Evolutionary conservation across 768 basidiomycete genomes (phyloP), one percentile per base, ranked within the genome.

Genomic region (Coprinopsis marcescibilis): DNA sequence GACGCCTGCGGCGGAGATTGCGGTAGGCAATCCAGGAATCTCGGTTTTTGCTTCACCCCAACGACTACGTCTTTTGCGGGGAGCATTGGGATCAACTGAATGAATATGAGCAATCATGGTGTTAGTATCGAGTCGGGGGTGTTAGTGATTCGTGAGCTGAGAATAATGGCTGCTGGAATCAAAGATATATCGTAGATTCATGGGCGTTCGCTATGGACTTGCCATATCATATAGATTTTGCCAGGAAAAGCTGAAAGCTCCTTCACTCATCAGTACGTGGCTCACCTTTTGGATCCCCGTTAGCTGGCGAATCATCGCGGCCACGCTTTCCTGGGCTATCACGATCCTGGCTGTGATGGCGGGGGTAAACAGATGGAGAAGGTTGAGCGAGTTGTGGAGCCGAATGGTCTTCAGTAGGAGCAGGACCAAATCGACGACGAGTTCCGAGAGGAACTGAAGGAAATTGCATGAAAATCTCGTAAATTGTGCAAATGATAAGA

Each of bases 1-100:
- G 43, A 99, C 92, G 51, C 95, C 93, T 37, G 87, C 83, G 35
- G 89, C 86, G 54, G 84, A 86, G 54, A 99, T 94, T 37, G 93
- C 92, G 35, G 93, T 95, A 4, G 96, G 96, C 45, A 97, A 67
- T 46, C 92, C 94, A 46, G 93, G 89, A 41, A 93, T 85, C 55
- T 94, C 87, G 42, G 85, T 80, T 65, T 89, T 89, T 50, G 81
- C 88, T 57, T 96, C 95, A 55, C 96, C 96, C 94, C 94, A 99
- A 48, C 96, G 88, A 60, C 93, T 96, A 56, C 91, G 87, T 53
- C 95, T 82, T 71, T 98, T 98, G 53, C 94, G 85, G 55, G 92
- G 83, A 55, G 83, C 86, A 62, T 91, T 89, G 47, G 83, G 76
- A 63, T 87, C 82, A 76, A 81, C 87, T 88, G 65, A 58, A 55